Base-by-base conservation (phyloP, 2,329 filamentous ascomycete genomes). In the Stemphylium vesicarium region DNA sequence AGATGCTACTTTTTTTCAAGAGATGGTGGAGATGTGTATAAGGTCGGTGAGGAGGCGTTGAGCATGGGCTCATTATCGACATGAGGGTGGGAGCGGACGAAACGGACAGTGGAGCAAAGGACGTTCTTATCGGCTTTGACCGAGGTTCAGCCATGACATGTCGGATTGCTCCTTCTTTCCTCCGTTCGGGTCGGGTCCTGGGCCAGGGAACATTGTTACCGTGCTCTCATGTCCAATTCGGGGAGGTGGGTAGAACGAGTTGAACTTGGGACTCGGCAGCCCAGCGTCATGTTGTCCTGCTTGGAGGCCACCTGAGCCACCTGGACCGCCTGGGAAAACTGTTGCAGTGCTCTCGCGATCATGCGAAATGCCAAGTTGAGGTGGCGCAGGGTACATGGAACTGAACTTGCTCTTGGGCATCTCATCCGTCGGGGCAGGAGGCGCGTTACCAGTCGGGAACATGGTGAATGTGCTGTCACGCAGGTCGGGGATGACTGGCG, bases 141-240 rank as follows among this genome's bases (percentile, higher is more conserved):
- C 87, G 15, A 92, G 80, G 68, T 92, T 92, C 60, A 93, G 77
- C 90, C 90, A 93, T 75, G 88, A 91, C 88, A 92, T 90, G 72
- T 92, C 90, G 79, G 42, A 83, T 32, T 70, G 64, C 42, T 56
- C 62, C 26, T 67, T 60, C 47, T 66, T 67, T n/a, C 50, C 52
- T 32, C 62, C 56, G 16, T 55, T 48, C 44, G 58, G 57, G 12
- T 61, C 50, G 41, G 51, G 49, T 7, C 57, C 59, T 2, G 59
- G 62, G 51, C 56, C 62, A 35, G 55, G 8, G 75, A 76, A 37
- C 53, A 74, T 65, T 16, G 72, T 75, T 8, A 67, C 68, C 16
- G 69, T 81, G 60, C 87, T 90, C 33, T 87, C 84, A 0, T 88
- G 87, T 70, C 44, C 86, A 84, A 38, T 77, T 66, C 2, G 83